These are phyloP conservation scores for Globisporangium megalacanthum DNA, from an alignment of 352 stramenopile genomes.

Conservation along the genomic window DNA sequence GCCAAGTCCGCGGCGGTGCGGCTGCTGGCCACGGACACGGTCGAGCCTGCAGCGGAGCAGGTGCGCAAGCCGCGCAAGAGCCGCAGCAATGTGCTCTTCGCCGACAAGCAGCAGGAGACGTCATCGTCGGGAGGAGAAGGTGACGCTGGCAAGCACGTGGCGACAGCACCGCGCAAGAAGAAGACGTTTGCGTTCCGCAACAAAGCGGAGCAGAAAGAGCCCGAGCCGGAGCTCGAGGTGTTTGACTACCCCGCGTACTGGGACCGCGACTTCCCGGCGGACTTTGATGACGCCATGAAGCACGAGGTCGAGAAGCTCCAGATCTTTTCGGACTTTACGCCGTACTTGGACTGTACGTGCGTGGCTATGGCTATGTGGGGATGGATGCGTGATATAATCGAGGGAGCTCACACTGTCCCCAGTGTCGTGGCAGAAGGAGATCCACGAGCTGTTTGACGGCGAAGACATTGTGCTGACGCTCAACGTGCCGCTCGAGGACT, in stretches of 20 bases:
- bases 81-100: constrained; percentile 28
- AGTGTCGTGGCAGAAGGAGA: constrained; percentile 76
- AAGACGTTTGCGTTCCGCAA: constrained; percentile 65
- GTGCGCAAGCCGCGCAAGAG: constrained; percentile 23
- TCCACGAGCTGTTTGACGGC: constrained; percentile 73
- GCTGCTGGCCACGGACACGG: constrained; percentile 11
- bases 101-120: constrained; percentile 11
- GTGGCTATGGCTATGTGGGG: neutral
- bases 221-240: constrained; percentile 40
- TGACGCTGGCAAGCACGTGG: constrained; percentile 6
- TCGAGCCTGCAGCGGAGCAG: constrained; percentile 20
- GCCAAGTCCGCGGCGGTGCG: constrained; percentile 14
- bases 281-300: constrained; percentile 80
- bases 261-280: constrained; percentile 60
- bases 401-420: neutral
- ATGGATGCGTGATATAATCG: neutral
- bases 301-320: constrained; percentile 84
- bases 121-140: neutral
- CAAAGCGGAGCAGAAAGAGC: constrained; percentile 26
- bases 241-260: constrained; percentile 77
- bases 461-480: constrained; percentile 60
- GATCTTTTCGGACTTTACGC: constrained; percentile 75
- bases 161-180: constrained; percentile 37
- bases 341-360: constrained; percentile 53
- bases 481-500: constrained; percentile 77